These are phyloP conservation scores for Penstemon newberryi DNA, from an alignment of 257 asterid genomes.

Conservation along the genomic window DNA sequence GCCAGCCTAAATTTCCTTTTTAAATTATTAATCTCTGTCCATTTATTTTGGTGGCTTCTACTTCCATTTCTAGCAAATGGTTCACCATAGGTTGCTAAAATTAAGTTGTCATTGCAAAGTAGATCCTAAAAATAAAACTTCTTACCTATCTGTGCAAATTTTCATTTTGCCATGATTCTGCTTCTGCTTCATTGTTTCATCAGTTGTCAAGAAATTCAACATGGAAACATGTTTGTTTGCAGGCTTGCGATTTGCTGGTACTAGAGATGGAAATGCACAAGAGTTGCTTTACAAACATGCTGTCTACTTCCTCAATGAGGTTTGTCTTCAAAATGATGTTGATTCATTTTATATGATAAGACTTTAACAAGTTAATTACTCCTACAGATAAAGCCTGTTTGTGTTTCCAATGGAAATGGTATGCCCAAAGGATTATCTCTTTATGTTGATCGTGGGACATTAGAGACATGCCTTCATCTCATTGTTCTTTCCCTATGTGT, in stretches of 20 bases:
- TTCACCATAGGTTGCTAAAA: neutral
- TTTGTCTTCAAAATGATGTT: conserved; percentile 37
- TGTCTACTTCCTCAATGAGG: conserved; percentile 87
- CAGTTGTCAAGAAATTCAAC: conserved; percentile 8
- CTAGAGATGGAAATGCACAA: conserved; percentile 85
- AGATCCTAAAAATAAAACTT: neutral
- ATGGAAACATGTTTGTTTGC: conserved; percentile 28
- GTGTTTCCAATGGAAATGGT: conserved; percentile 48
- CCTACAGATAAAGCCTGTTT: conserved; percentile 84
- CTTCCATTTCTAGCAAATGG: neutral
- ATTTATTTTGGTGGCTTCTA: conserved; percentile 8
- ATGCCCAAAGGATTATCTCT: conserved; percentile 76
- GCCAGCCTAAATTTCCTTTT: neutral
- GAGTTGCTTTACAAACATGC: conserved; percentile 88
- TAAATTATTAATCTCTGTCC: neutral
- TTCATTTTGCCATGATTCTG: conserved; percentile 17
- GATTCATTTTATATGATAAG: conserved; percentile 23
- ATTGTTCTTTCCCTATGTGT: conserved; percentile 90
- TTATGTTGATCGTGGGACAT: conserved; percentile 87
- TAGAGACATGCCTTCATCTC: conserved; percentile 95
- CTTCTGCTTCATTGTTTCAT: conserved; percentile 13
- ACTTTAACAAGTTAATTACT: conserved; percentile 26
- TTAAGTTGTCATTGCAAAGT: neutral
- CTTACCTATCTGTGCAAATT: neutral
- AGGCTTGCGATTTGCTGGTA: conserved; percentile 98